phyloP scores from a whole-genome alignment of 164 flowering plant species.

The Vitis rupestris region DNA sequence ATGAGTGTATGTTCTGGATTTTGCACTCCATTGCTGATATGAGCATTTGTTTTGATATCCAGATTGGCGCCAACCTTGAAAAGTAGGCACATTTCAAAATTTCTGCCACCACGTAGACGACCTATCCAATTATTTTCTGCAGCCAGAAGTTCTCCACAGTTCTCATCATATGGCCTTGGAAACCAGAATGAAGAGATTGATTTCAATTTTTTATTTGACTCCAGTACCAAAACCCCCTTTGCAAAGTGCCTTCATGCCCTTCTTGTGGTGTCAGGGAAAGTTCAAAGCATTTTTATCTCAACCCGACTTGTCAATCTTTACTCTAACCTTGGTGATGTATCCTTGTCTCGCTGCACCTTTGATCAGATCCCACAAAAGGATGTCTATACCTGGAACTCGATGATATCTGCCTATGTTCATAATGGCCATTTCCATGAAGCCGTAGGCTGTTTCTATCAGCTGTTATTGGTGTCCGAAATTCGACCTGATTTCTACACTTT shows the following conservation, averaged over 20 bases:
- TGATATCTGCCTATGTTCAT: conserved; percentile 56
- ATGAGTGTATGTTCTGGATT: too few species aligned
- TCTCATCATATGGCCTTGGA: conserved; percentile 16
- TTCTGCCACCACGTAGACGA: conserved; percentile 3
- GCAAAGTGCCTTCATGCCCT: conserved; percentile 57
- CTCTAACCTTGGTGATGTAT: conserved; percentile 44
- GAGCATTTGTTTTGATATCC: background rate
- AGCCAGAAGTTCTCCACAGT: conserved; percentile 12
- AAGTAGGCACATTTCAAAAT: conserved; percentile 19
- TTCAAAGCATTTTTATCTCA: conserved; percentile 34
- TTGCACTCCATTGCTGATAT: too few species aligned
- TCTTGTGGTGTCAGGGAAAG: conserved; percentile 54
- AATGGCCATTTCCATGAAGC: conserved; percentile 33
- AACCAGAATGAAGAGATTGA: conserved; percentile 29
- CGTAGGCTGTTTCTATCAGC: conserved; percentile 33
- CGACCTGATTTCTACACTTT: conserved; percentile 68
- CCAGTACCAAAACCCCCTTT: conserved; percentile 36
- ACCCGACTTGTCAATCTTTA: conserved; percentile 64
- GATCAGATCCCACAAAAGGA: conserved; percentile 43
- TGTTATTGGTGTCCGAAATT: conserved; percentile 34
- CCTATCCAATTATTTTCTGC: conserved; percentile 10
- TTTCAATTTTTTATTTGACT: conserved; percentile 39
- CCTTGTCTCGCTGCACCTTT: conserved; percentile 41
- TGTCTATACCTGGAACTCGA: conserved; percentile 63
- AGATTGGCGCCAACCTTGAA: conserved; percentile 28